phyloP scores from a whole-genome alignment of 2,329 filamentous ascomycete species.

The Plectosphaerella plurivora region DNA sequence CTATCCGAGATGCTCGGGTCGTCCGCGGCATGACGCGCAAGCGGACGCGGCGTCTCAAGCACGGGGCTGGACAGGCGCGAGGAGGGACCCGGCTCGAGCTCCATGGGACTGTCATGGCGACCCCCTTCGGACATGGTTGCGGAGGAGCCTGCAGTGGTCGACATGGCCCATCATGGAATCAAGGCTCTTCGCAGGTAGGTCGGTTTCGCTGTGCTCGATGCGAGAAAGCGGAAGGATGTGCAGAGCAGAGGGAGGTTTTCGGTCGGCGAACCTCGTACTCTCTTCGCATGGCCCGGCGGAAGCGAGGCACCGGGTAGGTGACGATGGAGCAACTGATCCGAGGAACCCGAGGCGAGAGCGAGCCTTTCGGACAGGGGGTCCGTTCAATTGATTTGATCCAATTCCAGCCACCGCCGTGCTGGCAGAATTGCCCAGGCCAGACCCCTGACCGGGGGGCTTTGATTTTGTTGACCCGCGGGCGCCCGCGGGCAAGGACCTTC shows the following conservation, averaged over 20 bases:
- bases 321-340: not conserved
- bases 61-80: not conserved
- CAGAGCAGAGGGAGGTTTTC: not conserved
- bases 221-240: not conserved
- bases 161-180: conserved; percentile 12
- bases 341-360: not conserved
- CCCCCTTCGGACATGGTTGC: conserved; percentile 3
- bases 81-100: too few species aligned
- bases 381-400: too few species aligned
- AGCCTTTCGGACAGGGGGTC: not conserved
- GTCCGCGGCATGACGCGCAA: not conserved
- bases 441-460: too few species aligned
- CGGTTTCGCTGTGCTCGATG: too few species aligned
- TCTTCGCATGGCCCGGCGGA: too few species aligned
- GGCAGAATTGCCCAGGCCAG: too few species aligned
- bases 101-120: too few species aligned
- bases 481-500: too few species aligned
- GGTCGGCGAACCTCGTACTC: not conserved
- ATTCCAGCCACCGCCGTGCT: too few species aligned
- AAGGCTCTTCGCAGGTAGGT: not conserved
- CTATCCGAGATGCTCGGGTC: not conserved
- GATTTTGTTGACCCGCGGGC: too few species aligned
- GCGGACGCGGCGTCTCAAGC: not conserved
- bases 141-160: conserved; percentile 7
- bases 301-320: not conserved